Base-by-base conservation (phyloP, 805 yeast species). In the Ogataea pignaliae region DNA sequence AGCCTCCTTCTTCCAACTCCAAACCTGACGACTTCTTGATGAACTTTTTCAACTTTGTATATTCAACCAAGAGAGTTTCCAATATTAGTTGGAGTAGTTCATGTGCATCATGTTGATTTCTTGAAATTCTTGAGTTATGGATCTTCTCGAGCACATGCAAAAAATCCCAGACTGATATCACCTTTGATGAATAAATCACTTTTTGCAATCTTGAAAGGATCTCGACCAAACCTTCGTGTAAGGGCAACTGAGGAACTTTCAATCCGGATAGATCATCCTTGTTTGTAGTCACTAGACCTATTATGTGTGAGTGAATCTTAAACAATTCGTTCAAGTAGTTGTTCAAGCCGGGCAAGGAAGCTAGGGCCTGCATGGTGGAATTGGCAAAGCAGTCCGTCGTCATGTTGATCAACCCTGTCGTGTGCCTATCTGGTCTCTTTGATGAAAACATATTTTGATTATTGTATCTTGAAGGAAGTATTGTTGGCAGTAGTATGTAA, bases 311-410 rank as follows among this genome's bases (percentile, higher is more conserved):
- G 28, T 48, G 45, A 12, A 56, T 39, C 11, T 54, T 52, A 33
- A 70, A 61, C 43, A 75, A 61, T 29, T 59, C 54, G 45, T 70
- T 80, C 47, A 85, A 60, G 53, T 86, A 85, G 3, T 64, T 67
- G 32, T 82, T 77, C 39, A 86, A 57, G 0, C 75, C 73, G 0
- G 86, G 82, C 14, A 83, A 59, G 0, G 88, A 66, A 14, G 83
- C 76, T 43, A 85, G 72, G 0, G 90, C 93, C 61, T 91, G 99
- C 15, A 93, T 57, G 1, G 90, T 81, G 8, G 95, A 78, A 58
- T 93, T 91, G 48, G 96, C 96, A 68, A 88, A 91, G 63, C 99
- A 91, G 61, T 89, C 97, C 52, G 88, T 87, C 47, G 90, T 76
- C 50, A 82, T 71, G 62, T 91, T 93, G 52, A 82, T 73, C 37